Conservation (phyloP, 1,139 yeast genomes). For the Pichia sp. region DNA sequence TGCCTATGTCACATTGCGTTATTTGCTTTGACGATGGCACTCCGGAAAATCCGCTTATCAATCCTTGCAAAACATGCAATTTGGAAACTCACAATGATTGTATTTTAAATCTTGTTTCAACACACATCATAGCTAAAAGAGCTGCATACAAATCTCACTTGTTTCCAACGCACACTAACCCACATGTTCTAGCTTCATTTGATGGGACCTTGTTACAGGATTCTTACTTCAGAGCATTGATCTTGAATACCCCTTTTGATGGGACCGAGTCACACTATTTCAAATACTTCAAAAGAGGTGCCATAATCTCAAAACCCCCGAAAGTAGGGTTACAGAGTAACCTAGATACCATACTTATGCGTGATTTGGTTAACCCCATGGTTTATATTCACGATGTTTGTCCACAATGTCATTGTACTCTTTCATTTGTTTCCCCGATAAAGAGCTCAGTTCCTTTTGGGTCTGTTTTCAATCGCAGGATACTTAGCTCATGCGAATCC, state of each 20-base stretch:
- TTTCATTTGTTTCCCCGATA: background rate
- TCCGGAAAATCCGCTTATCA: background rate
- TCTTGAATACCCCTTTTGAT: background rate
- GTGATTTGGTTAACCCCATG: background rate
- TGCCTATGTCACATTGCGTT: conserved; percentile 5
- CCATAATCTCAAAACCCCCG: background rate
- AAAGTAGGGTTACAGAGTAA: background rate
- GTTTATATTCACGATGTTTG: conserved; percentile 5
- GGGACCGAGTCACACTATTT: background rate
- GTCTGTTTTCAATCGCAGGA: background rate
- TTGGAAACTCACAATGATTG: conserved; percentile 10
- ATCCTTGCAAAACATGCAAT: conserved; percentile 9
- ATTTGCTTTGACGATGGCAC: conserved; percentile 13
- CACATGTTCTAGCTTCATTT: background rate
- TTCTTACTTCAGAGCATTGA: no score
- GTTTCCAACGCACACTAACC: background rate
- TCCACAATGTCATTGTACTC: conserved; percentile 8
- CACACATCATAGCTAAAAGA: conserved; percentile 9
- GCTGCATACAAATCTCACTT: background rate
- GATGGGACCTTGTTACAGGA: background rate
- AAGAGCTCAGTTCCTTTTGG: background rate
- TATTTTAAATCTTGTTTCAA: conserved; percentile 8
- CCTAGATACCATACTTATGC: background rate
- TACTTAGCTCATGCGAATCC: background rate
- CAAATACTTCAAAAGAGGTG: conserved; percentile 3